Evolutionary conservation across 306 rosid species (phyloP).

Genomic region (Lagenaria siceraria): DNA sequence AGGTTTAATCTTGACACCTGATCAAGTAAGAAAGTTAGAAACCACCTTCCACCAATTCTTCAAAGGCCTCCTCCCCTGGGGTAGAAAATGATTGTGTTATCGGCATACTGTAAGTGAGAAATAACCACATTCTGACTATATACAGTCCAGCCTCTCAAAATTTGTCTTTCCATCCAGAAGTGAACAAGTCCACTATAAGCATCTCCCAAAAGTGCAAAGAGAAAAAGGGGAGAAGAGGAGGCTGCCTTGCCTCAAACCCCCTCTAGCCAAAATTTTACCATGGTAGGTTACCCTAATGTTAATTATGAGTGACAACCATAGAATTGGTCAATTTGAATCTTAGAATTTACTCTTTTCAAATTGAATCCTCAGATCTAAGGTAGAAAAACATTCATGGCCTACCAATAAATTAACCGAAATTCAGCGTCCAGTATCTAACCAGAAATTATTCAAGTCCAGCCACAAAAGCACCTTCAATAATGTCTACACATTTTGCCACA

Average conservation of each 20-base stretch:
- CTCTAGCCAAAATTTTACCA: not conserved
- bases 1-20: too few species aligned
- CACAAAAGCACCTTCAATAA: not conserved
- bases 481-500: constrained; percentile 2
- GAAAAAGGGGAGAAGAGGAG: not conserved
- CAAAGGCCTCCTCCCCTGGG: too few species aligned
- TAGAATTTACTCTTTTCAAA: not conserved
- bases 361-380: not conserved
- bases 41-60: not conserved
- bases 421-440: not conserved
- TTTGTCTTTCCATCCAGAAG: too few species aligned
- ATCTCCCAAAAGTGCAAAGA: not conserved
- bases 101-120: not conserved
- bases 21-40: too few species aligned
- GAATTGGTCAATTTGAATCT: not conserved
- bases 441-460: not conserved
- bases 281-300: not conserved
- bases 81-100: too few species aligned
- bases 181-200: not conserved
- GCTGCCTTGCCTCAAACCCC: not conserved
- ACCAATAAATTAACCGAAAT: not conserved
- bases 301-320: not conserved
- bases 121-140: too few species aligned
- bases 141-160: too few species aligned
- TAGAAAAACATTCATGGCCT: not conserved